Evolutionary conservation across 768 basidiomycete genomes (phyloP).

Genomic region (Coprinopsis sp.): DNA sequence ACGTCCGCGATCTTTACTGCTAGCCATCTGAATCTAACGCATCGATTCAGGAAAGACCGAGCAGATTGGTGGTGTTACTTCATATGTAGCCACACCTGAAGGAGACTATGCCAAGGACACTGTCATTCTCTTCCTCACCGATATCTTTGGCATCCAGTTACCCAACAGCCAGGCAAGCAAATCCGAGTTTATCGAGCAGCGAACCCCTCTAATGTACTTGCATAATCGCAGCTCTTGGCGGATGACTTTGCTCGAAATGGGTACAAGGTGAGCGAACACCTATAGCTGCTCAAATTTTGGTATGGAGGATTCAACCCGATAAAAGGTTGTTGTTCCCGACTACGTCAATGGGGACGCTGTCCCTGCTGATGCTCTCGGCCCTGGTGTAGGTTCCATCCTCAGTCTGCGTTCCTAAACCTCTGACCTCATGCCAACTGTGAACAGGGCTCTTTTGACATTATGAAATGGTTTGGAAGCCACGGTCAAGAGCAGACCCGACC

Average conservation of each 20-base stretch:
- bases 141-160: conserved; percentile 47
- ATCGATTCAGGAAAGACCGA: conserved; percentile 39
- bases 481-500: conserved; percentile 38
- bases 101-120: conserved; percentile 50
- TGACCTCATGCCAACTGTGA: background rate
- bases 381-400: conserved; percentile 2
- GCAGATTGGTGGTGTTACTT: conserved; percentile 40
- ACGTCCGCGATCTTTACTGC: background rate
- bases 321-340: conserved; percentile 9
- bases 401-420: background rate
- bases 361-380: conserved; percentile 4
- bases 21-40: background rate
- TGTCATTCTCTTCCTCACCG: conserved; percentile 50
- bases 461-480: conserved; percentile 43
- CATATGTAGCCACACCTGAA: conserved; percentile 52
- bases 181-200: background rate
- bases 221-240: conserved; percentile 29
- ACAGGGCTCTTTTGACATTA: conserved; percentile 33
- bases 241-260: conserved; percentile 44
- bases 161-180: conserved; percentile 39
- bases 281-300: background rate
- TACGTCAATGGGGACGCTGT: conserved; percentile 10
- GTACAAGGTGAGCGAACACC: conserved; percentile 32
- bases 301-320: background rate
- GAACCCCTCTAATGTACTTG: background rate